Percentiles rank a stretch among this genome's conserved stretches.
phyloP scores from a whole-genome alignment of 2,329 filamentous ascomycete genomes.

The Aulographum hederae region DNA sequence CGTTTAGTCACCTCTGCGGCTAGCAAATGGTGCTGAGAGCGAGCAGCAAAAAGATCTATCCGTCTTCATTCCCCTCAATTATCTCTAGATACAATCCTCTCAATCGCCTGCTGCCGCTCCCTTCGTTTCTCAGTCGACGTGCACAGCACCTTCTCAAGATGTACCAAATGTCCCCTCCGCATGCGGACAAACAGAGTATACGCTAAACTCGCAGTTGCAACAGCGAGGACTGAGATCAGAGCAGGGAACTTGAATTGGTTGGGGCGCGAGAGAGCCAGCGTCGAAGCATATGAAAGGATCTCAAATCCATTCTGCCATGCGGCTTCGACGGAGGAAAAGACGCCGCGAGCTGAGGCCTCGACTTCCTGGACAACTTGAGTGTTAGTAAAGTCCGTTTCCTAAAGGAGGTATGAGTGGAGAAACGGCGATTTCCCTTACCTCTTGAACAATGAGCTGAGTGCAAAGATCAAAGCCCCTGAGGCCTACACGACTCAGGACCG shows the following conservation, averaged over 20 bases:
- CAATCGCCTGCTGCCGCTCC: too few species aligned
- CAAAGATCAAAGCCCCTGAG: slow-evolving; percentile 30
- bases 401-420: too few species aligned
- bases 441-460: slow-evolving; percentile 27
- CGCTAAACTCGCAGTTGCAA: slow-evolving; percentile 27
- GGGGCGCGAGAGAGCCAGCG: slow-evolving; percentile 44
- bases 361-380: too few species aligned
- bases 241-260: slow-evolving; percentile 47
- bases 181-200: slow-evolving; percentile 40
- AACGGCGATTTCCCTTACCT: slow-evolving; percentile 12
- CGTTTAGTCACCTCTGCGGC: too few species aligned
- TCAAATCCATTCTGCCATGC: slow-evolving; percentile 54
- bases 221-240: slow-evolving; percentile 36
- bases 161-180: slow-evolving; percentile 42
- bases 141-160: slow-evolving; percentile 14
- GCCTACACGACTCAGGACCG: slow-evolving; percentile 22
- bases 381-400: too few species aligned
- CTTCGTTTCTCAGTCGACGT: too few species aligned
- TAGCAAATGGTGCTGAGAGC: too few species aligned
- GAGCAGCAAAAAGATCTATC: too few species aligned
- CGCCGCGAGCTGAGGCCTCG: slow-evolving; percentile 29
- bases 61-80: too few species aligned
- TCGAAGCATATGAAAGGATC: slow-evolving; percentile 45
- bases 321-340: slow-evolving; percentile 51
- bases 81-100: too few species aligned